A percentile compares a stretch with the other conserved stretches of the same genome.
phyloP scores from a whole-genome alignment of 306 rosid species.

The Vicia villosa region DNA sequence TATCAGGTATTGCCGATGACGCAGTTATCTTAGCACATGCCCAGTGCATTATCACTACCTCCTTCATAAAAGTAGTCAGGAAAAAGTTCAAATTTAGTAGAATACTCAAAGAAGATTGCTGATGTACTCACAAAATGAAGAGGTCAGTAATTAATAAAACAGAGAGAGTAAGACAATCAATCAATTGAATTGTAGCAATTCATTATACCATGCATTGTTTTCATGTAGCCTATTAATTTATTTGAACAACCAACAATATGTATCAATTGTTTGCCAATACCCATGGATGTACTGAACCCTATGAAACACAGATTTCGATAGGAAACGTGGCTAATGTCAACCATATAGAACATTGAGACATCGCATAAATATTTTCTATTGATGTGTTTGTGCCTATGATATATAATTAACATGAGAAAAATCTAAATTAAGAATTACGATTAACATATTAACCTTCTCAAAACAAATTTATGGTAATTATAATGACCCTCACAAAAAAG shows the following conservation, averaged over 20 bases:
- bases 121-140: slow-evolving; percentile 6
- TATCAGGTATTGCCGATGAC: slow-evolving; percentile 79
- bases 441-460: background rate
- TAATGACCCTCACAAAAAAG: background rate
- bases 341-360: background rate
- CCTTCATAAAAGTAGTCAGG: slow-evolving; percentile 53
- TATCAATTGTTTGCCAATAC: background rate
- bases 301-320: background rate
- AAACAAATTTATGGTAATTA: background rate
- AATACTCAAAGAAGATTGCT: slow-evolving; percentile 27
- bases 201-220: background rate
- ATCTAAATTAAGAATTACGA: background rate
- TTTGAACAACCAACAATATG: slow-evolving; percentile 17
- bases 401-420: background rate
- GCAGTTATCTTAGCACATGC: slow-evolving; percentile 94
- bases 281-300: background rate
- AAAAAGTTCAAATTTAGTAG: slow-evolving; percentile 24
- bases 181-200: slow-evolving; percentile 7
- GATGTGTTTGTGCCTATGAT: background rate
- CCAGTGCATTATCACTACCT: slow-evolving; percentile 99
- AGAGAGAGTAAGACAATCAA: background rate
- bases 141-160: slow-evolving; percentile 14
- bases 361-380: background rate
- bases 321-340: background rate
- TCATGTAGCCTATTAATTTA: background rate